These are phyloP conservation scores for Cladobotryum protrusum DNA, from an alignment of 2,329 filamentous ascomycete species.

Conservation along the genomic window DNA sequence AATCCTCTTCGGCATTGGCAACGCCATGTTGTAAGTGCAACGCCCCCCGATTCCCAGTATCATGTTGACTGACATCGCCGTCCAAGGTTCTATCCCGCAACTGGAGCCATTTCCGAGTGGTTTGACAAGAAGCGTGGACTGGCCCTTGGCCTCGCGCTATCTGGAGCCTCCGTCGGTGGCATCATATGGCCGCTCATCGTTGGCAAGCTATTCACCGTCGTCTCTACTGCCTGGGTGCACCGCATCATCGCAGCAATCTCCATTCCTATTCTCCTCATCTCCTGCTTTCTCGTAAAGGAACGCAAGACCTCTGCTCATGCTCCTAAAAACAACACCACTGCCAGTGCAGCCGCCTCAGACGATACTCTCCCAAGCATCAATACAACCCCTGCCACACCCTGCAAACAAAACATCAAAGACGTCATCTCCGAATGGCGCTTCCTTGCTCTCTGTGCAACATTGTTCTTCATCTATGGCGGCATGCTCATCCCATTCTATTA, in stretches of 20 bases:
- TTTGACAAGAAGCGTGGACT: conserved; percentile 24
- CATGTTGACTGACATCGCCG: background rate
- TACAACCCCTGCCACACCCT: background rate
- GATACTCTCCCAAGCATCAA: conserved; percentile 13
- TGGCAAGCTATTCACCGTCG: conserved; percentile 11
- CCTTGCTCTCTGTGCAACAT: conserved; percentile 15
- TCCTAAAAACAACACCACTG: conserved; percentile 12
- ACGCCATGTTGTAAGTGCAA: conserved; percentile 28
- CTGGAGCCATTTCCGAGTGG: conserved; percentile 25
- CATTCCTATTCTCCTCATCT: conserved; percentile 19
- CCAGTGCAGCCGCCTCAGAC: conserved; percentile 4
- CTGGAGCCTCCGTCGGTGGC: conserved; percentile 26
- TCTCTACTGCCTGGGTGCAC: conserved; percentile 15
- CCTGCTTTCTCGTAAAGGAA: conserved; percentile 24
- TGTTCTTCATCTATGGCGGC: conserved; percentile 24
- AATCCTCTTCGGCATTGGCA: conserved; percentile 34
- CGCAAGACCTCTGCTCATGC: conserved; percentile 14
- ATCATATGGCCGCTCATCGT: conserved; percentile 25
- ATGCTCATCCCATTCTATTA: conserved; percentile 26
- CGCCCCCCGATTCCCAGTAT: background rate
- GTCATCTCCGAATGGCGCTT: conserved; percentile 21
- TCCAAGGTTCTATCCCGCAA: conserved; percentile 26
- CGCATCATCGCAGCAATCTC: conserved; percentile 18
- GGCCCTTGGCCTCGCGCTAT: conserved; percentile 26
- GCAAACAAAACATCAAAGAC: conserved; percentile 17